These are phyloP conservation scores for Xanthoconium stramineum DNA, from an alignment of 768 basidiomycete genomes.

Conservation along the genomic window DNA sequence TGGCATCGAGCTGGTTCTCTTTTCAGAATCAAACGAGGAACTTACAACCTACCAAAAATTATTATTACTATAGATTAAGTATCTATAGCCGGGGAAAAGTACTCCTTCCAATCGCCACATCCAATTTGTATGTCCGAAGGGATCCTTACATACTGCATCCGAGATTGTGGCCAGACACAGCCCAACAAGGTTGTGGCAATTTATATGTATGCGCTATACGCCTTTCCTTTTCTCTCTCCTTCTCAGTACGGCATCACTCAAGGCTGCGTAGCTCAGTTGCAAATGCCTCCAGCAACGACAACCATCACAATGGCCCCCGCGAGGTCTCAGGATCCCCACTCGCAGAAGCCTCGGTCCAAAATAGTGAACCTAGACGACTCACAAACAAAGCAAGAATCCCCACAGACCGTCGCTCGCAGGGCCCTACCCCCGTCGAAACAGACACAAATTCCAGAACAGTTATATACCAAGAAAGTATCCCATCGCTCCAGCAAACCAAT, in stretches of 20 bases:
- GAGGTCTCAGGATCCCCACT: slow-evolving; percentile 10
- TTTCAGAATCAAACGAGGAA: no score
- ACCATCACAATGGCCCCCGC: slow-evolving; percentile 12
- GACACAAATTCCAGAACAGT: slow-evolving; percentile 32
- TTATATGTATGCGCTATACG: background rate
- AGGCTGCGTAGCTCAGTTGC: background rate
- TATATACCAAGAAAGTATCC: slow-evolving; percentile 55
- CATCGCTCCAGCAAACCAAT: slow-evolving; percentile 80
- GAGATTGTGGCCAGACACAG: slow-evolving; percentile 9
- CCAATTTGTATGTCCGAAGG: no score
- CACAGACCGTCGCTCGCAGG: slow-evolving; percentile 17
- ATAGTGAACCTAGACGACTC: slow-evolving; percentile 1
- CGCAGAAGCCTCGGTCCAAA: slow-evolving; percentile 17
- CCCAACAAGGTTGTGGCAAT: slow-evolving; percentile 1
- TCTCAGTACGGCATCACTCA: slow-evolving; percentile 1
- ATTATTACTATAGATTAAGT: no score
- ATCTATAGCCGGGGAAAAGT: no score
- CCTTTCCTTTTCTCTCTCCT: background rate
- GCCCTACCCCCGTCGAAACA: slow-evolving; percentile 19
- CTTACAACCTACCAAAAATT: no score
- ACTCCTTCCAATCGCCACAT: no score
- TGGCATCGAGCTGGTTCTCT: no score
- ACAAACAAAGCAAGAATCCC: slow-evolving; percentile 16
- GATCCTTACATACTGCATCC: slow-evolving; percentile 13
- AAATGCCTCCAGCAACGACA: slow-evolving; percentile 17